A percentile compares a stretch with the other conserved stretches of the same genome.
Conservation (phyloP, 2,329 filamentous ascomycete genomes). For the Rhynchosporium secalis region DNA sequence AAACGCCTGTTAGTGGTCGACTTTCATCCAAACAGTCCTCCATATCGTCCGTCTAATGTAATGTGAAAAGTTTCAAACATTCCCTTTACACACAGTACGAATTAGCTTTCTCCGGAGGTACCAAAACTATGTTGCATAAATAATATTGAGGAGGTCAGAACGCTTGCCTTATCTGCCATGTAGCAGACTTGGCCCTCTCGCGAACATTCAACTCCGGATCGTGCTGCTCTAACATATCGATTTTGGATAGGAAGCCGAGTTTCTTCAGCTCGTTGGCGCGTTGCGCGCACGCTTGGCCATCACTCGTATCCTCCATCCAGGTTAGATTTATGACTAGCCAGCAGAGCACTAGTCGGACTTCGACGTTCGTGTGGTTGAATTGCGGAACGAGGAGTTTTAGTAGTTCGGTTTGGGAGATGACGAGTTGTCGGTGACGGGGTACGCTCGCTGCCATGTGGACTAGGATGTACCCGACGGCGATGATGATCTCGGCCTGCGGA, state of each 20-base stretch:
- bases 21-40: no score
- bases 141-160: not conserved
- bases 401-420: slow-evolving; percentile 75
- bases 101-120: no score
- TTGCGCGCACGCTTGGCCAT: slow-evolving; percentile 63
- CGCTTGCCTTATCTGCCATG: slow-evolving; percentile 62
- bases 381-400: slow-evolving; percentile 72
- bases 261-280: slow-evolving; percentile 69
- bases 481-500: slow-evolving; percentile 69
- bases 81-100: no score
- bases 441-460: slow-evolving; percentile 85
- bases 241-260: slow-evolving; percentile 68
- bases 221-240: slow-evolving; percentile 57
- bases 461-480: slow-evolving; percentile 76
- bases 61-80: no score
- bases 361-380: slow-evolving; percentile 69
- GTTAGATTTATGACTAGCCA: slow-evolving; percentile 86
- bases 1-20: no score
- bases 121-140: no score
- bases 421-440: slow-evolving; percentile 72
- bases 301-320: slow-evolving; percentile 73
- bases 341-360: slow-evolving; percentile 76
- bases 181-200: slow-evolving; percentile 78
- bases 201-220: slow-evolving; percentile 80
- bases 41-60: no score